These are phyloP conservation scores for Harringtonia aguacate DNA, from an alignment of 2,329 filamentous ascomycete species.

Conservation along the genomic window DNA sequence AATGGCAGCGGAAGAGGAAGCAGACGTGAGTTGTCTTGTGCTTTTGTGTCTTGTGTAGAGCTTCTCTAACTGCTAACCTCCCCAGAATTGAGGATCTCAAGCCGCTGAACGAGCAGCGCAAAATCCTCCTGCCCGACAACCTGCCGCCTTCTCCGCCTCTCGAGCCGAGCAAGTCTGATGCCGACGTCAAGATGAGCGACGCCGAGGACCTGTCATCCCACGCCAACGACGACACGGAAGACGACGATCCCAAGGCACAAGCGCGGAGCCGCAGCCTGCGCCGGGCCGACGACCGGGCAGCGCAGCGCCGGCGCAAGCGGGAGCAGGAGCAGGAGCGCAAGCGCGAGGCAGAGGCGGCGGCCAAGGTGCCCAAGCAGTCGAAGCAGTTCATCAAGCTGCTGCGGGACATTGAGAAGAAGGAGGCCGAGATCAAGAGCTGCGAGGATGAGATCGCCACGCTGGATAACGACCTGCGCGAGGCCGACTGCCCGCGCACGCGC, in stretches of 20 bases:
- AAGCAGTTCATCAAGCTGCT: slow-evolving; percentile 83
- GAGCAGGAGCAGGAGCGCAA: slow-evolving; percentile 58
- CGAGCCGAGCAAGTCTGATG: slow-evolving; percentile 38
- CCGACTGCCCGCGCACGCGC: slow-evolving; percentile 82
- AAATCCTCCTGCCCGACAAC: slow-evolving; percentile 63
- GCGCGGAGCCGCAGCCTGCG: slow-evolving; percentile 46
- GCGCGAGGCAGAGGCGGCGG: slow-evolving; percentile 51
- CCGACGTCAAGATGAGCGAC: slow-evolving; percentile 51
- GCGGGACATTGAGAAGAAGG: slow-evolving; percentile 82
- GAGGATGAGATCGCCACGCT: slow-evolving; percentile 78
- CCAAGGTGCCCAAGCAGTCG: slow-evolving; percentile 65
- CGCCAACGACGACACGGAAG: slow-evolving; percentile 50
- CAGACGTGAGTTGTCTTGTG: slow-evolving; percentile 32
- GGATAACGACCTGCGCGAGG: slow-evolving; percentile 87
- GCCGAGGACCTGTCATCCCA: slow-evolving; percentile 49
- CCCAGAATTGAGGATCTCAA: slow-evolving; percentile 61
- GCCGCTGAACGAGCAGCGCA: slow-evolving; percentile 60
- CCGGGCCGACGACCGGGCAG: slow-evolving; percentile 55
- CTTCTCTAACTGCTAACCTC: slow-evolving; percentile 16
- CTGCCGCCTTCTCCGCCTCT: slow-evolving; percentile 50
- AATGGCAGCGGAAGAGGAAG: slow-evolving; percentile 71
- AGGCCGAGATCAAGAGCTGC: slow-evolving; percentile 66
- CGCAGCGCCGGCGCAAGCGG: slow-evolving; percentile 68
- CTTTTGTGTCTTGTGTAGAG: background rate
- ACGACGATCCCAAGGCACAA: slow-evolving; percentile 48